Percentiles rank a stretch among this genome's conserved stretches.
These are phyloP conservation scores for Boletellus emodensis DNA, from an alignment of 768 basidiomycete genomes.

Conservation along the genomic window DNA sequence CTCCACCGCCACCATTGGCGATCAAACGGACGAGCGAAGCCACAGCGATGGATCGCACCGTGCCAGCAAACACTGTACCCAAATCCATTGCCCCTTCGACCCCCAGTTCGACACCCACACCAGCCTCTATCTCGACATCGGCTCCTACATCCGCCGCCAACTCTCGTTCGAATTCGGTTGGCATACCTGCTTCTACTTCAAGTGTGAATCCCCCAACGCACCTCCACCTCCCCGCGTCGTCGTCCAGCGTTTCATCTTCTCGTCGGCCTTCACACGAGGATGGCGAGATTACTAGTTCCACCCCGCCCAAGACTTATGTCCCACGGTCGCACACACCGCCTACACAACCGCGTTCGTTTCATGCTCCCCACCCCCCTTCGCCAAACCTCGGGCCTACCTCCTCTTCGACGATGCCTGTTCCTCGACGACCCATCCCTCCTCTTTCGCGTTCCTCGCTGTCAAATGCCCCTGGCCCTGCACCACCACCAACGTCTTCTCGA, in stretches of 20 bases:
- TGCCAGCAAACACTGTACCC: background rate
- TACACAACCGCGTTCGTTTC: conserved; percentile 46
- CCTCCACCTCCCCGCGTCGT: background rate
- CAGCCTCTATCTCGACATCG: conserved; percentile 20
- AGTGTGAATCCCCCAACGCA: conserved; percentile 2
- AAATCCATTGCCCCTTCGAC: background rate
- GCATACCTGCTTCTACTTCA: conserved; percentile 7
- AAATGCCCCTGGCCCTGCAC: conserved; percentile 14
- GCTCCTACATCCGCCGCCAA: conserved; percentile 18
- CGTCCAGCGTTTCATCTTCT: conserved; percentile 13
- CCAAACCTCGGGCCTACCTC: conserved; percentile 24
- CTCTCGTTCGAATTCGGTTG: conserved; percentile 27
- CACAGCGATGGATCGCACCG: conserved; percentile 1
- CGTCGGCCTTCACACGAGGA: conserved; percentile 46
- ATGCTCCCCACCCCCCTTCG: conserved; percentile 24
- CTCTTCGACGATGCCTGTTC: conserved; percentile 16
- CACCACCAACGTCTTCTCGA: conserved; percentile 27
- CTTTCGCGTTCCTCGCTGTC: conserved; percentile 30
- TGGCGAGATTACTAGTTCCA: conserved; percentile 45
- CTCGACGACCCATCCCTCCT: conserved; percentile 31
- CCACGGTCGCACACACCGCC: conserved; percentile 44
- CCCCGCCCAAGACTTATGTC: conserved; percentile 33
- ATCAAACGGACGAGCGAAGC: conserved; percentile 18
- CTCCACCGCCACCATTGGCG: conserved; percentile 31
- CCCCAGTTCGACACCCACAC: conserved; percentile 8